Percentiles rank a stretch among this genome's conserved stretches.
These are phyloP conservation scores for Thozetella sp. DNA, from an alignment of 495 filamentous ascomycete genomes.

Conservation along the genomic window DNA sequence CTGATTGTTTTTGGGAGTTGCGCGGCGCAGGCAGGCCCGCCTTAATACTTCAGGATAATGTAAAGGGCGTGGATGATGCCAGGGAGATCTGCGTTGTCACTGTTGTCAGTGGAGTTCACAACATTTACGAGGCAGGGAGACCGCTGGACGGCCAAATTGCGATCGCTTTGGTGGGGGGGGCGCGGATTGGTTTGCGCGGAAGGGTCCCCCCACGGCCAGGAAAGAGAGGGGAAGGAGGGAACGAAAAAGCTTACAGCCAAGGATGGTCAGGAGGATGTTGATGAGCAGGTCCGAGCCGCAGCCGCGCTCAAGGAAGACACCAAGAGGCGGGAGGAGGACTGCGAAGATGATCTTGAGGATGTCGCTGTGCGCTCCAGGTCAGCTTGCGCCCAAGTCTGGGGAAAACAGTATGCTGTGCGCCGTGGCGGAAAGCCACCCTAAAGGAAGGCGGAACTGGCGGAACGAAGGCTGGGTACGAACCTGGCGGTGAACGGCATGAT, in stretches of 20 bases:
- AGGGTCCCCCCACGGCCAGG: not conserved
- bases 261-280: constrained; percentile 87
- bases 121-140: not conserved
- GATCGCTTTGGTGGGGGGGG: not conserved
- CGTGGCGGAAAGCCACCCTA: no score
- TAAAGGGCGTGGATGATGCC: constrained; percentile 69
- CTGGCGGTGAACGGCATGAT: constrained; percentile 68
- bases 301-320: constrained; percentile 87
- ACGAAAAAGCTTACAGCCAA: constrained; percentile 63
- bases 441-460: not conserved
- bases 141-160: not conserved
- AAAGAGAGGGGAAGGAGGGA: not conserved
- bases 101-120: not conserved
- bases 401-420: no score
- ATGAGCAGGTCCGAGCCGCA: constrained; percentile 87
- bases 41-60: constrained; percentile 52
- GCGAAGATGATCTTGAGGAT: constrained; percentile 93
- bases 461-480: constrained; percentile 39
- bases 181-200: not conserved
- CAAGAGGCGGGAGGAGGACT: constrained; percentile 84
- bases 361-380: constrained; percentile 57
- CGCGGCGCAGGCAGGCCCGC: not conserved
- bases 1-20: not conserved
- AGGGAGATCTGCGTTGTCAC: constrained; percentile 48
- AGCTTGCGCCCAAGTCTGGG: constrained; percentile 3